phyloP scores from a whole-genome alignment of 129 eudicot species.

The Lonicera japonica region DNA sequence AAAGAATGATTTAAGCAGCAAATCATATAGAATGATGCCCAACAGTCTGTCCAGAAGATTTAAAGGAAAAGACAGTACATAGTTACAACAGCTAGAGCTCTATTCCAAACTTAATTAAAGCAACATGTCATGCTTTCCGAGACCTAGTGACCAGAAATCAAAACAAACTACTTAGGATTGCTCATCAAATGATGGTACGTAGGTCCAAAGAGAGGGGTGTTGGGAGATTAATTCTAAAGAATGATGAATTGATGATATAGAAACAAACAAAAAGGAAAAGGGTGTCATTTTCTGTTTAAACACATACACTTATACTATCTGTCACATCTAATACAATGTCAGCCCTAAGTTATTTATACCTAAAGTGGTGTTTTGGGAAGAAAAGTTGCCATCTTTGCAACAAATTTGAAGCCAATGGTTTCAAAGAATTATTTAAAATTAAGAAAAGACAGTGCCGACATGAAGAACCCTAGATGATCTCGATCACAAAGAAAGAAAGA shows the following conservation, averaged over 20 bases:
- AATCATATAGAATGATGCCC: constrained; percentile 12
- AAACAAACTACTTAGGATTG: constrained; percentile 18
- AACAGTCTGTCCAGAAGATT: background rate
- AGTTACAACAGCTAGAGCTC: background rate
- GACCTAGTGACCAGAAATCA: constrained; percentile 12
- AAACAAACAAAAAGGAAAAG: background rate
- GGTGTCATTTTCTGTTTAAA: background rate
- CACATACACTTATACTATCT: no score
- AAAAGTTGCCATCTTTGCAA: background rate
- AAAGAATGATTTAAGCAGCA: background rate
- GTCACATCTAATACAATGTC: no score
- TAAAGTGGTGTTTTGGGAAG: background rate
- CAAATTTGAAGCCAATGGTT: no score
- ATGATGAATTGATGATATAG: background rate
- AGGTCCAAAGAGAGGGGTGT: constrained; percentile 22
- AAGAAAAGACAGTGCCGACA: no score
- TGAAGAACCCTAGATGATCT: background rate
- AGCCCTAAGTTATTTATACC: background rate
- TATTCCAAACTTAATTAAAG: constrained; percentile 15
- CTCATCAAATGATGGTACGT: constrained; percentile 39
- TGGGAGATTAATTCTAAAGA: constrained; percentile 3
- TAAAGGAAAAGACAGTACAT: constrained; percentile 25
- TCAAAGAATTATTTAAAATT: no score
- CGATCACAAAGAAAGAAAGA: background rate
- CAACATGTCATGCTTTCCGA: constrained; percentile 1